These are phyloP conservation scores for Chaetoceros muelleri DNA, from an alignment of 108 stramenopile species.

Conservation along the genomic window DNA sequence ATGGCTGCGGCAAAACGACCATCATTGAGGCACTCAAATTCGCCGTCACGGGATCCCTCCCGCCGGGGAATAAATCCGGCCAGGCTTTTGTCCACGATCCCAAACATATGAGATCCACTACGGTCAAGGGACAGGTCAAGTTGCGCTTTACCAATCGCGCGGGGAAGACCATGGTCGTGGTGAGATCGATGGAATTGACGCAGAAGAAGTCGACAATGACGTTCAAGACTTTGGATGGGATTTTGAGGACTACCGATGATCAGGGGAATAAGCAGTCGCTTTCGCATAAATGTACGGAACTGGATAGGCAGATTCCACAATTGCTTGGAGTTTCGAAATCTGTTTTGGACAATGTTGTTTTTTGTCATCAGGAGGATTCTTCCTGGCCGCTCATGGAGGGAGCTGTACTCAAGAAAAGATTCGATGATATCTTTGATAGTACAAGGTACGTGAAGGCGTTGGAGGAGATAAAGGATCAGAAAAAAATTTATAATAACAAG, in stretches of 20 bases:
- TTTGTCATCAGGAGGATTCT: conserved; percentile 94
- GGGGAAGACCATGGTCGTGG: conserved; percentile 75
- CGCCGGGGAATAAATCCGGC: conserved; percentile 87
- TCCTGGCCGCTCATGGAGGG: conserved; percentile 91
- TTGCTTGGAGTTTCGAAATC: conserved; percentile 87
- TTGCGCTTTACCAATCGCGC: conserved; percentile 79
- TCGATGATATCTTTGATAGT: conserved; percentile 99
- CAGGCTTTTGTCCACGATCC: conserved; percentile 94
- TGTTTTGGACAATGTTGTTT: conserved; percentile 95
- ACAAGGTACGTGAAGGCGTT: conserved; percentile 93
- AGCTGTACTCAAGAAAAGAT: conserved; percentile 94
- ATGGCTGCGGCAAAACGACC: conserved; percentile 93
- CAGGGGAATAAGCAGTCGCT: conserved; percentile 52
- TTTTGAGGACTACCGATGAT: conserved; percentile 54
- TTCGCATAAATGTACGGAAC: conserved; percentile 87
- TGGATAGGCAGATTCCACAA: conserved; percentile 79
- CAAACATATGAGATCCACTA: conserved; percentile 38
- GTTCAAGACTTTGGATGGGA: conserved; percentile 90
- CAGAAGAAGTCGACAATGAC: conserved; percentile 74
- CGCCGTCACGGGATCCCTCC: conserved; percentile 88
- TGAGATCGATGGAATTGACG: conserved; percentile 83
- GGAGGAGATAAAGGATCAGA: conserved; percentile 80
- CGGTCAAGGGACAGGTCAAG: conserved; percentile 79
- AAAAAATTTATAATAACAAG: conserved; percentile 48
- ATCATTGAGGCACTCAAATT: conserved; percentile 98